These are phyloP conservation scores for Benincasa hispida DNA, from an alignment of 306 rosid genomes.

Conservation along the genomic window DNA sequence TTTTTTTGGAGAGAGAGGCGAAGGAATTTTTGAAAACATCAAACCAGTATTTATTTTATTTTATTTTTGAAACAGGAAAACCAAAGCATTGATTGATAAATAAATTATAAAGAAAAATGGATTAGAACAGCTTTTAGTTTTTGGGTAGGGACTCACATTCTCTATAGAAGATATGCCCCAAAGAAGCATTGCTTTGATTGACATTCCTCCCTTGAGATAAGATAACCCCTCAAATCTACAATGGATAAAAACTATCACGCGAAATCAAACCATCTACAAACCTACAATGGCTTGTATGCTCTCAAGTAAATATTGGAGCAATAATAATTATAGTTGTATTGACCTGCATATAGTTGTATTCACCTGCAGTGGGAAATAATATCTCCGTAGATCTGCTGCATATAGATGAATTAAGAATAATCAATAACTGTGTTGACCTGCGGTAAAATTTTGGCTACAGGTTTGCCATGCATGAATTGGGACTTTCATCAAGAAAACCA, in stretches of 20 bases:
- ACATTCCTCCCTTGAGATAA: background rate
- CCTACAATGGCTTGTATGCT: background rate
- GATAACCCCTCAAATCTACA: background rate
- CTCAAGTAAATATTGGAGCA: background rate
- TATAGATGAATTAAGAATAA: background rate
- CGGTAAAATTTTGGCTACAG: slow-evolving; percentile 27
- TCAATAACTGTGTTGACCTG: background rate
- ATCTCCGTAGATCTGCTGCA: background rate
- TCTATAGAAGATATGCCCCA: background rate
- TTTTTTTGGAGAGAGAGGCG: background rate
- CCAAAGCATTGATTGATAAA: background rate
- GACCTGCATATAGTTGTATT: background rate
- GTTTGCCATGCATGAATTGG: slow-evolving; percentile 94
- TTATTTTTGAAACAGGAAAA: background rate
- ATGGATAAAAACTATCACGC: background rate
- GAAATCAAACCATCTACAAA: background rate
- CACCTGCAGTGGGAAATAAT: background rate
- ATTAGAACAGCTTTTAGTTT: background rate
- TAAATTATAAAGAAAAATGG: background rate
- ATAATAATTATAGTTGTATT: background rate
- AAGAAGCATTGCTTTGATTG: background rate
- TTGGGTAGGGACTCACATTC: background rate
- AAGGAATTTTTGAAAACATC: background rate
- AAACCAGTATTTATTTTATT: background rate
- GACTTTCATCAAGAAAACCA: slow-evolving; percentile 75